Evolutionary conservation across 345 rosid species (phyloP), one percentile per base, ranked within the genome.

Genomic region (Ceriops zippeliana): DNA sequence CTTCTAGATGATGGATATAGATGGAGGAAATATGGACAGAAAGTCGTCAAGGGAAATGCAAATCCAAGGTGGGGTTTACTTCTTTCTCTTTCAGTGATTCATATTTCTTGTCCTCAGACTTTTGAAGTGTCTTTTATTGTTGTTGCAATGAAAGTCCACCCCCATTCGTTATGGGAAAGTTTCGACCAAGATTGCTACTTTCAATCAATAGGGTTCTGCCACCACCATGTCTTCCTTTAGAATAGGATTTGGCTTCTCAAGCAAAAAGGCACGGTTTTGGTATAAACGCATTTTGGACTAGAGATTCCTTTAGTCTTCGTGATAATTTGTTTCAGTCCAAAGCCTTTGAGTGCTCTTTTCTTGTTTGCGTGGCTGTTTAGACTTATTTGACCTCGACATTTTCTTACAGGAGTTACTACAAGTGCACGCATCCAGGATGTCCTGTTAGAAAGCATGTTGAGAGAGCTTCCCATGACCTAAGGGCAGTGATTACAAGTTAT

Each of bases 21-120:
- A 70, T 89, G 97, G 98, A 93, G 98, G 79, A 93, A 93, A 69
- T 93, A 93, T 74, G 98, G 98, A 65, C 98, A 93, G 83, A 93
- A 93, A 83, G 93, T 90, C 7, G 98, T 93, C 38, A 93, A 90
- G 57, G 98, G 98, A 11, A 93, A 93, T 69, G 97, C 97, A 9
- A 93, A 93, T 83, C 97, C 97, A 46, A 85, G 93, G 98, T 92
- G 52, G 49, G 28, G 47, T 19, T 60, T 37, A 47, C 5, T 49
- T 27, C 5, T 49, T 27, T 27, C 22, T 63, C 52, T 15, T 63
- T 10, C 1, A 5, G 35, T 34, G 15, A 5, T 24, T 30, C 1
- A 10, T 51, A 21, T 67, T n/a, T 34, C 49, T 42, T 42, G 13
- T 42, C 49, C 15, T 42, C 15, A 3, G 16, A 11, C 4, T 11